Base-by-base conservation (phyloP, 371 early-diverging fungal genomes). In the Mucor saturninus region DNA sequence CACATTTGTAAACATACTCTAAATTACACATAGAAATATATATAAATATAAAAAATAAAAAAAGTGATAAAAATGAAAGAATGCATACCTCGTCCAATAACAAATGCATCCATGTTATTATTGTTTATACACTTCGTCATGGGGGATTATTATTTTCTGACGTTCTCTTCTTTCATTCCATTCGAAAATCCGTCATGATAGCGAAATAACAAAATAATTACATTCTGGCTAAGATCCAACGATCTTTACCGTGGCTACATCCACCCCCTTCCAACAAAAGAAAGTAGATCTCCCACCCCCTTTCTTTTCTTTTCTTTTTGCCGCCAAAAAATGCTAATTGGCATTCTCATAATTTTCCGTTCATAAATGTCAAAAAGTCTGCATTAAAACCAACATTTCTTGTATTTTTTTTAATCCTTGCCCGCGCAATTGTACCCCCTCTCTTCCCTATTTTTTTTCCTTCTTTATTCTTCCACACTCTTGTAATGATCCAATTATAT, bases 51-150 rank as follows among this genome's bases (percentile, higher is more conserved):
- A 21, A 21, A 21, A 21, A n/a, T 32, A 54, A 39, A 38, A 15
- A 42, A 55, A 43, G 26, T 21, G 2, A 26, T 21, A 21, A 6
- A 46, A 21, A 32, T 54, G 26, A 30, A 67, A 63, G 59, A 69
- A 71, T 77, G 72, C 71, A 76, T 77, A 61, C 59, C 74, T 77
- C 77, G 77, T 77, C 71, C 74, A 71, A 72, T 77, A 71, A 63
- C 54, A 77, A 77, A 74, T 77, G 68, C 77, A 74, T 64, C 75
- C 72, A 72, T 72, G 39, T 55, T 50, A 30, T 50, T 28, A 10
- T 30, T 30, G 26, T 30, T 30, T 30, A 28, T 13, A 21, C 21
- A 21, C 21, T 21, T 21, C 21, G 21, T 21, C 21, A 21, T 21
- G 21, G 21, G 21, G 21, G 21, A 21, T 21, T 21, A 15, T 10